Conservation (phyloP, 2,329 filamentous ascomycete genomes). For the Colletotrichum sidae region DNA sequence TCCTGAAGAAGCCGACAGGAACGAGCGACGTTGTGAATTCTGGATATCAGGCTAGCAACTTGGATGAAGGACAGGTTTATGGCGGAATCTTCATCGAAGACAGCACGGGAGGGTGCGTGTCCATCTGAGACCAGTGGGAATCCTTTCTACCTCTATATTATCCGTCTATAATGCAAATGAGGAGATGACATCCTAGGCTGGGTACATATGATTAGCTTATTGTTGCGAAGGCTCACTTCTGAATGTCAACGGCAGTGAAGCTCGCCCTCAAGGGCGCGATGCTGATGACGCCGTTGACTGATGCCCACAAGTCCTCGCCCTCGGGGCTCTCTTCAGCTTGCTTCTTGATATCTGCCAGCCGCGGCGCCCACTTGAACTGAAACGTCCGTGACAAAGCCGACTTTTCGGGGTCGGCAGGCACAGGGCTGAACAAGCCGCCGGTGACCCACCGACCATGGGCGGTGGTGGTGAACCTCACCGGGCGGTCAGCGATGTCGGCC, state of each 20-base stretch:
- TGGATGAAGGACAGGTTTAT: constrained; percentile 63
- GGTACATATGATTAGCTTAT: neutral
- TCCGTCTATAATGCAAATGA: neutral
- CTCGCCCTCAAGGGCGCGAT: constrained; percentile 35
- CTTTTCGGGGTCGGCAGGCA: constrained; percentile 32
- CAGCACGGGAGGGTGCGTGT: constrained; percentile 54
- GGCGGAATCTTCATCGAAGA: constrained; percentile 64
- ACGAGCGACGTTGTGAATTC: constrained; percentile 62
- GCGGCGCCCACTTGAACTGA: constrained; percentile 37
- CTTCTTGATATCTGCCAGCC: constrained; percentile 36
- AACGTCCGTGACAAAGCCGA: constrained; percentile 16
- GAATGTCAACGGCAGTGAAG: constrained; percentile 32
- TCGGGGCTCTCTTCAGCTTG: constrained; percentile 33
- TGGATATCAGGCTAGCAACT: constrained; percentile 58
- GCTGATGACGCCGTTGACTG: constrained; percentile 36
- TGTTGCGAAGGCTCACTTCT: neutral
- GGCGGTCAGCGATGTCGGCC: constrained; percentile 67
- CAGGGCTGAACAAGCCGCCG: constrained; percentile 49
- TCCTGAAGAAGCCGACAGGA: constrained; percentile 68
- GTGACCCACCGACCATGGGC: constrained; percentile 75
- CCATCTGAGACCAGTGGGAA: constrained; percentile 43
- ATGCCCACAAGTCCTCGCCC: constrained; percentile 39
- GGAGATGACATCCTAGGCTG: no score
- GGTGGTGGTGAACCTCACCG: constrained; percentile 75
- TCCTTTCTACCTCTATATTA: neutral